These are phyloP conservation scores for Cercospora beticola DNA, from an alignment of 2,329 filamentous ascomycete genomes.

Conservation along the genomic window DNA sequence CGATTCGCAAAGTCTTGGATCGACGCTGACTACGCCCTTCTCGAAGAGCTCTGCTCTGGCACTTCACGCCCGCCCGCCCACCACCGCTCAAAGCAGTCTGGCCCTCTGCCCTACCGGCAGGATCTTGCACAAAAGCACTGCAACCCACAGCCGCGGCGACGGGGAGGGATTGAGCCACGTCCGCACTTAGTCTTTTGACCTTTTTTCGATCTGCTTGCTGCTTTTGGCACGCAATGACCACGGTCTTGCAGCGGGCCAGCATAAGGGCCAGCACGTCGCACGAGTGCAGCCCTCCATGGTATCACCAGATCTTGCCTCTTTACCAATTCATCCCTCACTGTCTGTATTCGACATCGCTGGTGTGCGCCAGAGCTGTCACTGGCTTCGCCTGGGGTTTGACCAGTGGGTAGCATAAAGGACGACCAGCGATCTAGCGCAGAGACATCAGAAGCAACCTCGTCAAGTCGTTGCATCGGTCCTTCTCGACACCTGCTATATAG, in stretches of 20 bases:
- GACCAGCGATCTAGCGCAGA: conserved; percentile 22
- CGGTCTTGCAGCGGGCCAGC: conserved; percentile 28
- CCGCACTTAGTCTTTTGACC: conserved; percentile 42
- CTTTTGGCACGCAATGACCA: conserved; percentile 35
- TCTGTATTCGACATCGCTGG: conserved; percentile 35
- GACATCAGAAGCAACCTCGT: conserved; percentile 24
- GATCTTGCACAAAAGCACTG: conserved; percentile 42
- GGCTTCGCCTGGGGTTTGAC: conserved; percentile 30
- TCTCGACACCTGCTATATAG: conserved; percentile 28
- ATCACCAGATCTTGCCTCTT: conserved; percentile 39
- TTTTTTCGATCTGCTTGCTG: conserved; percentile 36
- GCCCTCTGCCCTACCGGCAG: conserved; percentile 35
- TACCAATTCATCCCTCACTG: conserved; percentile 34
- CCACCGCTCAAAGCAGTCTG: conserved; percentile 30
- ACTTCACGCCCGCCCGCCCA: conserved; percentile 17
- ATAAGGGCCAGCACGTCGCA: conserved; percentile 35
- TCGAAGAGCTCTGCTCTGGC: conserved; percentile 20
- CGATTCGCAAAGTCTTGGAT: conserved; percentile 33
- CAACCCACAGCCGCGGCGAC: conserved; percentile 47
- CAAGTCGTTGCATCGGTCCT: conserved; percentile 20
- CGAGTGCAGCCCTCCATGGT: conserved; percentile 35
- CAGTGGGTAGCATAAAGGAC: conserved; percentile 32
- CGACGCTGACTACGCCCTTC: conserved; percentile 26
- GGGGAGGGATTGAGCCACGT: conserved; percentile 39
- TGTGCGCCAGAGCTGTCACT: conserved; percentile 38